Base-by-base conservation (phyloP, 129 eudicot species). In the Erigeron canadensis region DNA sequence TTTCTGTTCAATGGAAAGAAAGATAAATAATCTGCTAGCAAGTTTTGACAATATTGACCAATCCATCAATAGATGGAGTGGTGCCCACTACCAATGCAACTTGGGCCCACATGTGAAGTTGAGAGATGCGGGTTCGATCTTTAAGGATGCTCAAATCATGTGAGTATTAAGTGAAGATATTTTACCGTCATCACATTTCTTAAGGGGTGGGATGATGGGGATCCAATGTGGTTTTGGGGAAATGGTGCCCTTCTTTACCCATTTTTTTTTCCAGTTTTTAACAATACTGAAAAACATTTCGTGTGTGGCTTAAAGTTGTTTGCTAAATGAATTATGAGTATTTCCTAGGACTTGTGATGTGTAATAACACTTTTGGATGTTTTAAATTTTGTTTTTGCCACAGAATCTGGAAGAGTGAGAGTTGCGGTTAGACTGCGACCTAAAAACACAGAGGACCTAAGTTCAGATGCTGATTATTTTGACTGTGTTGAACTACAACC, bases 341-440 rank as follows among this genome's bases (percentile, higher is more conserved):
- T 43, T 44, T 23, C 37, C 44, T 53, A 10, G 11, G 44, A 66
- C 11, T 38, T 66, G 40, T 15, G n/a, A 17, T 76, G 67, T 56
- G 16, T 63, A 16, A 21, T 23, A 69, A 28, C 34, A 28, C 3
- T 28, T 45, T 10, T 66, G 34, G 43, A 39, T 12, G 41, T 12
- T 56, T 66, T 50, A 75, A 45, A 43, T 7, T 64, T 63, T 65
- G 68, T 71, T 8, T 34, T 53, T 68, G 38, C 72, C 68, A 75
- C 88, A 95, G 99, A 95, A 73, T 66, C 90, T 63, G 97, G 89
- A 63, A 95, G 99, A 78, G 99, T 95, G 44, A 86, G 99, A 80
- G 99, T 95, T 84, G 91, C 99, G 57, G 85, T 95, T 40, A 88
- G 99, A 74, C 80, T 95, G 23, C 86, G 99, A 41, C 99, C 99